Conservation (phyloP, 768 basidiomycete species). For the Termitomyces sp. region DNA sequence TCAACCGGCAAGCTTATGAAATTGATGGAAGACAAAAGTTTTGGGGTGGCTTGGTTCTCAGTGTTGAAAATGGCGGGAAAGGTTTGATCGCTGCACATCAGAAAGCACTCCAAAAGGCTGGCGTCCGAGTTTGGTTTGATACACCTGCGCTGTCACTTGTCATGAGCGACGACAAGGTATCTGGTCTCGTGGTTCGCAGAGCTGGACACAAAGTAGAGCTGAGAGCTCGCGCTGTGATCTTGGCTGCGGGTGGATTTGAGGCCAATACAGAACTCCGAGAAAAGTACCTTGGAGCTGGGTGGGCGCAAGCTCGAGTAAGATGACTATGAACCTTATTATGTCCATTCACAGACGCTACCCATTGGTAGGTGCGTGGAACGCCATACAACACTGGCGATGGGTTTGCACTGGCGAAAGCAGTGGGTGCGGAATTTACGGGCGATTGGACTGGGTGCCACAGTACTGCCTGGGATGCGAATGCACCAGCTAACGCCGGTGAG, state of each 20-base stretch:
- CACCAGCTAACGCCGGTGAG: constrained; percentile 43
- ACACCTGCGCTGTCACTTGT: constrained; percentile 38
- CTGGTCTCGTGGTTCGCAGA: constrained; percentile 40
- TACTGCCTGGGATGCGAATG: constrained; percentile 67
- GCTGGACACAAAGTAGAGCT: constrained; percentile 32
- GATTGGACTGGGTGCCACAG: constrained; percentile 71
- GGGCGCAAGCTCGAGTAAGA: constrained; percentile 48
- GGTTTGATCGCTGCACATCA: constrained; percentile 57
- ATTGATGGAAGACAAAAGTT: constrained; percentile 58
- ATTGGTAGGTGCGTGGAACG: constrained; percentile 55
- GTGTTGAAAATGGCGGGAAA: constrained; percentile 62
- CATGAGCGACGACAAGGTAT: constrained; percentile 32
- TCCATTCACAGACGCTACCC: background rate
- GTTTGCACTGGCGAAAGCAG: constrained; percentile 41
- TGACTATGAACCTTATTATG: constrained; percentile 17
- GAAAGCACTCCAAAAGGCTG: constrained; percentile 39
- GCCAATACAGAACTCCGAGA: constrained; percentile 45
- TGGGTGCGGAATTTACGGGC: constrained; percentile 54
- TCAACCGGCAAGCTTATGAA: constrained; percentile 65
- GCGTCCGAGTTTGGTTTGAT: constrained; percentile 55
- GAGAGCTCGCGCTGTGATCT: constrained; percentile 39
- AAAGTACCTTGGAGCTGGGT: constrained; percentile 52
- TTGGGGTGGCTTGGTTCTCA: constrained; percentile 65
- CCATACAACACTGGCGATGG: constrained; percentile 70
- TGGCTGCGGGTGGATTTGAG: constrained; percentile 68